Base-by-base conservation (phyloP, 345 rosid species). In the Excoecaria agallocha region DNA sequence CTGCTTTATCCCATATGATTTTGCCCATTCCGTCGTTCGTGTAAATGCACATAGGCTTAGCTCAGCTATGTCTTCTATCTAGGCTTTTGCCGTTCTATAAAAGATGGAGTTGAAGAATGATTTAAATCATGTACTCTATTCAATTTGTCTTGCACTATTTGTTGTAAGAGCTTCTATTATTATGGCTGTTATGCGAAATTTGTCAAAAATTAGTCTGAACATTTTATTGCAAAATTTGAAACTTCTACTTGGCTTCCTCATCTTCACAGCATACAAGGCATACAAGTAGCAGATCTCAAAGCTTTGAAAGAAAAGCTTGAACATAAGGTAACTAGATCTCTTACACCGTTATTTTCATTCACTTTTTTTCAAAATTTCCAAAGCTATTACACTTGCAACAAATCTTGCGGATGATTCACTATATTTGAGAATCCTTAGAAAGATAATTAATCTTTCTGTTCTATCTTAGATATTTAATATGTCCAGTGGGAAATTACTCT, bases 261-360 rank as follows among this genome's bases (percentile, higher is more conserved):
- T 79, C 46, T 15, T 50, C 45, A 66, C 91, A 93, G 99, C 84
- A 46, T 95, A 76, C 88, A 92, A 71, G 99, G 99, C 68, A 89
- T 95, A 74, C 92, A 87, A 24, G 46, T 56, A 54, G 78, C 77
- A 77, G 97, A 93, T 84, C 97, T 95, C 57, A 90, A 80, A 81
- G 77, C 55, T 80, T 78, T 95, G 83, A 93, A 90, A 77, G 96
- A 88, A 78, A 95, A 89, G 84, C 99, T 93, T 67, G 90, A 89
- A 73, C 88, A 89, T 69, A 96, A 95, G 98, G 99, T 95, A 86
- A 58, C 73, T 43, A 72, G 25, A n/a, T n/a, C n/a, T n/a, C n/a
- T n/a, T n/a, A n/a, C n/a, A n/a, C n/a, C n/a, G n/a, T 39, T 67
- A 38, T 58, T 38, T 45, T 49, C 8, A 25, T 46, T 48, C 19